A percentile compares a stretch with the other conserved stretches of the same genome.
These are phyloP conservation scores for Boletus sp. DNA, from an alignment of 1,284 basidiomycete species.

Conservation along the genomic window DNA sequence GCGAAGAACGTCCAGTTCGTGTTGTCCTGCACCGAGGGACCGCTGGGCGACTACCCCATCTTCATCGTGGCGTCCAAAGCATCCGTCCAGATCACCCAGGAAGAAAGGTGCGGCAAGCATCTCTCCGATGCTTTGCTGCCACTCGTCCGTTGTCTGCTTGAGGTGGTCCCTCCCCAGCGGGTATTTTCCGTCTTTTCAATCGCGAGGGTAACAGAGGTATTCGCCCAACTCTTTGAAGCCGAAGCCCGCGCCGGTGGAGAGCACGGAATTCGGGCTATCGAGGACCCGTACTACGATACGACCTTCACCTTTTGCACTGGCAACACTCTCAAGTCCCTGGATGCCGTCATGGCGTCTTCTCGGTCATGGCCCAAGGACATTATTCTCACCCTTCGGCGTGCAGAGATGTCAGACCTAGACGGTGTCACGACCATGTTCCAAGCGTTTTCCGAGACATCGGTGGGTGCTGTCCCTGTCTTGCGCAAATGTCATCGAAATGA, in stretches of 20 bases:
- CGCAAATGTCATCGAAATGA: background rate
- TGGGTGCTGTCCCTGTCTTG: constrained; percentile 39
- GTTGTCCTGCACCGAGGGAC: constrained; percentile 57
- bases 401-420: constrained; percentile 45
- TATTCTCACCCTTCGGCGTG: constrained; percentile 47
- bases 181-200: constrained; percentile 72
- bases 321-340: constrained; percentile 41
- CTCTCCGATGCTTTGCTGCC: constrained; percentile 41
- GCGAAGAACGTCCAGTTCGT: constrained; percentile 50
- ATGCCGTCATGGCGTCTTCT: constrained; percentile 27
- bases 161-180: constrained; percentile 42
- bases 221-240: constrained; percentile 51
- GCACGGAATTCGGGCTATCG: constrained; percentile 32
- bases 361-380: constrained; percentile 20
- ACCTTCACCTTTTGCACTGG: constrained; percentile 58
- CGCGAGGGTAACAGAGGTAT: constrained; percentile 48
- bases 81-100: constrained; percentile 32
- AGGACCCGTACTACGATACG: constrained; percentile 63
- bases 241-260: constrained; percentile 43
- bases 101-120: constrained; percentile 26
- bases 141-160: constrained; percentile 40
- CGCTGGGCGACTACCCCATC: constrained; percentile 60
- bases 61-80: constrained; percentile 54
- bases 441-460: constrained; percentile 61
- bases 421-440: constrained; percentile 44